Evolutionary conservation across 2,329 filamentous ascomycete species (phyloP).

Genomic region (Furcasterigmium furcatum): DNA sequence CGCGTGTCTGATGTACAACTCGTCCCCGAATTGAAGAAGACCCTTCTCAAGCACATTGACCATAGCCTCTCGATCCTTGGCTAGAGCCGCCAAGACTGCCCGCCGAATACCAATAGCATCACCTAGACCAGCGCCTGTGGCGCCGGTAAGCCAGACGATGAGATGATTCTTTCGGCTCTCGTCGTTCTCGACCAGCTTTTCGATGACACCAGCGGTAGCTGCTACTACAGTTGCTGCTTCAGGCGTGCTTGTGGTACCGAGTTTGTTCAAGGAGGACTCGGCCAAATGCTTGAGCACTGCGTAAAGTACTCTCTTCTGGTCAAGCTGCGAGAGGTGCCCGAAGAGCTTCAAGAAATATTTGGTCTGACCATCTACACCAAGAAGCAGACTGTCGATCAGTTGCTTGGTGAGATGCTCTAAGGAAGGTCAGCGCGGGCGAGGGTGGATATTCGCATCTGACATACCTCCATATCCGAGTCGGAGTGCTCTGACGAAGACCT

Average conservation of each 20-base stretch:
- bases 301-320: constrained; percentile 40
- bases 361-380: constrained; percentile 14
- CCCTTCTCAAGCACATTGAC: constrained; percentile 62
- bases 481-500: constrained; percentile 56
- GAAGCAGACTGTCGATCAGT: constrained; percentile 32
- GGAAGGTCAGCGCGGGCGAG: constrained; percentile 10
- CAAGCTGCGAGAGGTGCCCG: constrained; percentile 30
- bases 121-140: constrained; percentile 62
- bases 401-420: constrained; percentile 38
- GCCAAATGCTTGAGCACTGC: constrained; percentile 41
- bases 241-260: constrained; percentile 24
- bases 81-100: constrained; percentile 58
- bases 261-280: constrained; percentile 34
- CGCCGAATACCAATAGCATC: constrained; percentile 64
- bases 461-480: constrained; percentile 71
- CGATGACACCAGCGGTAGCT: constrained; percentile 56
- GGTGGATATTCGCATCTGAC: too few species aligned
- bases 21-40: constrained; percentile 75
- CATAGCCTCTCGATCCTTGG: constrained; percentile 47
- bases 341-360: constrained; percentile 27
- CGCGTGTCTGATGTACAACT: constrained; percentile 81
- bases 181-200: constrained; percentile 42
- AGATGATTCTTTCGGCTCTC: constrained; percentile 50
- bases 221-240: constrained; percentile 40
- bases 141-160: constrained; percentile 61